Percentiles rank a stretch among this genome's conserved stretches.
phyloP scores from a whole-genome alignment of 2,329 filamentous ascomycete genomes.

The Dothistroma pini region DNA sequence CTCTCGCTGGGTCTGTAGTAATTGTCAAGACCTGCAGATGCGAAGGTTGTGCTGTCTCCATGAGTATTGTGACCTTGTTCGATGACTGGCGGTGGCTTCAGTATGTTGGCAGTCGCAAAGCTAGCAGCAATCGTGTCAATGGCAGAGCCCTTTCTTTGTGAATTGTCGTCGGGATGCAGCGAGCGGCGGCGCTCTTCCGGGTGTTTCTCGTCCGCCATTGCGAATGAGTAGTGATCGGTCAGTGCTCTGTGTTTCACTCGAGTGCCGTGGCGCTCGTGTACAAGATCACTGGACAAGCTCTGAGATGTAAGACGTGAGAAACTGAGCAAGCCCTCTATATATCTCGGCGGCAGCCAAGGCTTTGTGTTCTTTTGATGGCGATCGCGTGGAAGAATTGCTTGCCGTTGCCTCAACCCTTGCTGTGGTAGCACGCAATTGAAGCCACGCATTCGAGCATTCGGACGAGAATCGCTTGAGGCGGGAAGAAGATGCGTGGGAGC shows the following conservation, averaged over 20 bases:
- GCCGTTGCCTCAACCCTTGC: not conserved
- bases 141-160: not conserved
- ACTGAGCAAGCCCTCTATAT: not conserved
- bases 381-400: not conserved
- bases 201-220: slow-evolving; percentile 1
- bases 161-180: not conserved
- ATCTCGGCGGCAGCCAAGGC: not conserved
- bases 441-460: not conserved
- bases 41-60: slow-evolving; percentile 18
- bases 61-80: slow-evolving; percentile 12
- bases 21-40: slow-evolving; percentile 15
- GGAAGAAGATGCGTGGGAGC: not conserved
- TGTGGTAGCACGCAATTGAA: not conserved
- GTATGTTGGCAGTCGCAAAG: not conserved
- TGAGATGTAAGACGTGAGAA: not conserved
- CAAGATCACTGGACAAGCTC: not conserved
- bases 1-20: slow-evolving; percentile 24
- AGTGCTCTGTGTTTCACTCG: not conserved
- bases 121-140: not conserved
- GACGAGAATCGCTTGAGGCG: not conserved
- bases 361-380: not conserved
- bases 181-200: not conserved
- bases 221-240: not conserved
- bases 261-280: not conserved
- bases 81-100: not conserved